Base-by-base conservation (phyloP, 805 yeast genomes). In the Spathaspora sp. region DNA sequence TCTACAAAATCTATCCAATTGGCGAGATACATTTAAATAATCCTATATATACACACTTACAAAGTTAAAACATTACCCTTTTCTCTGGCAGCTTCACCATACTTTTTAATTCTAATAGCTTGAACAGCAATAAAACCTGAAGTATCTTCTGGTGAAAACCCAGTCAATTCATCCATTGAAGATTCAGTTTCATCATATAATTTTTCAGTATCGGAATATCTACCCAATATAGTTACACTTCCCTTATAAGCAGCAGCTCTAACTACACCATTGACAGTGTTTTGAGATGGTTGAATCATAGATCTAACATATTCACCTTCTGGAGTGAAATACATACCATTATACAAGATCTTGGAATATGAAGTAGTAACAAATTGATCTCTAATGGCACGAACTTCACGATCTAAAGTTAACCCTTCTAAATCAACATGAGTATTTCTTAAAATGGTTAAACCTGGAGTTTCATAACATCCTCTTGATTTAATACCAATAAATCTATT, bases 381-480 rank as follows among this genome's bases (percentile, higher is more conserved):
- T 81, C 99, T 90, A 70, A 94, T 79, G 55, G 94, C 91, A 73
- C 99, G 87, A 58, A 94, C 98, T 77, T 94, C 99, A 75, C 97
- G 87, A 76, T 94, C 99, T 65, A 94, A 77, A 42, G 96, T 93
- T 64, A 94, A 85, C 64, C 99, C 99, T 79, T 94, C 99, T 63
- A 94, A 78, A 72, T 94, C 99, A 69, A 94, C 83, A 74, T 94
- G 99, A 46, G 98, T 89, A 51, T 83, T 73, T 83, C 99, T 90
- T 75, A 94, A 85, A 56, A 94, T 70, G 55, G 99, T 93, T 65
- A 94, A 83, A 72, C 98, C 99, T 60, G 99, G 99, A 57, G 98
- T 96, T 78, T 94, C 99, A 79, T 94, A 94, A 80, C 99, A 94
- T 54, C 99, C 99, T 81, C 99, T 90, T 57, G 98, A 92, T 76